These are phyloP conservation scores for Pichia sp. DNA, from an alignment of 1,139 yeast species.

Conservation along the genomic window DNA sequence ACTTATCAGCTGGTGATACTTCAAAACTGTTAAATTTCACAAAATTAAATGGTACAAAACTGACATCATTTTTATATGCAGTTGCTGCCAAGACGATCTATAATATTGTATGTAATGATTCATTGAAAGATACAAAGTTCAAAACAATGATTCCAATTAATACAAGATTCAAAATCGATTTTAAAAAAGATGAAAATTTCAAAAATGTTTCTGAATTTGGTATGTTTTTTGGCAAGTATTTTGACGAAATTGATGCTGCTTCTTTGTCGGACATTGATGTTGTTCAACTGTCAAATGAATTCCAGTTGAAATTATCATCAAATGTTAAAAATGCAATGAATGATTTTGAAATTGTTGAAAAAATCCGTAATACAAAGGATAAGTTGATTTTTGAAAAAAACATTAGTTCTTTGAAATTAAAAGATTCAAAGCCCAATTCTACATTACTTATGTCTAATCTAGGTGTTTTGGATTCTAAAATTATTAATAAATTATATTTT, in stretches of 20 bases:
- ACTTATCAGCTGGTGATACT: not conserved
- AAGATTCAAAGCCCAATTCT: constrained; percentile 7
- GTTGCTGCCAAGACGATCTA: constrained; percentile 1
- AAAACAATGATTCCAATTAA: constrained; percentile 14
- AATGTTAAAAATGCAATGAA: constrained; percentile 4
- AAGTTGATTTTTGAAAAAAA: not conserved
- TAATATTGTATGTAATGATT: not conserved
- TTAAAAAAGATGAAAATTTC: not conserved
- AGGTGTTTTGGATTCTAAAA: not conserved
- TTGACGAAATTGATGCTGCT: not conserved
- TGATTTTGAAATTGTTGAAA: constrained; percentile 5
- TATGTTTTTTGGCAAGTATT: constrained; percentile 11
- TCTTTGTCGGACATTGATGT: not conserved
- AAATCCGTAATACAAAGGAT: not conserved
- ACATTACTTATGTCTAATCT: constrained; percentile 14
- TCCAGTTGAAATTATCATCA: constrained; percentile 4
- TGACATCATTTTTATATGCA: constrained; percentile 10
- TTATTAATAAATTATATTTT: not conserved
- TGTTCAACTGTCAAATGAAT: not conserved
- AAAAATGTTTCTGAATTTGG: constrained; percentile 8
- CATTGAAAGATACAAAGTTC: not conserved
- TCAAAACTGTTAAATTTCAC: constrained; percentile 1
- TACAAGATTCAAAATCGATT: constrained; percentile 1
- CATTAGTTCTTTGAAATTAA: constrained; percentile 4
- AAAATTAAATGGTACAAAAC: constrained; percentile 3